Percentiles rank a stretch among this genome's conserved stretches.
These are phyloP conservation scores for Diplodia intermedia DNA, from an alignment of 2,329 filamentous ascomycete species.

Conservation along the genomic window DNA sequence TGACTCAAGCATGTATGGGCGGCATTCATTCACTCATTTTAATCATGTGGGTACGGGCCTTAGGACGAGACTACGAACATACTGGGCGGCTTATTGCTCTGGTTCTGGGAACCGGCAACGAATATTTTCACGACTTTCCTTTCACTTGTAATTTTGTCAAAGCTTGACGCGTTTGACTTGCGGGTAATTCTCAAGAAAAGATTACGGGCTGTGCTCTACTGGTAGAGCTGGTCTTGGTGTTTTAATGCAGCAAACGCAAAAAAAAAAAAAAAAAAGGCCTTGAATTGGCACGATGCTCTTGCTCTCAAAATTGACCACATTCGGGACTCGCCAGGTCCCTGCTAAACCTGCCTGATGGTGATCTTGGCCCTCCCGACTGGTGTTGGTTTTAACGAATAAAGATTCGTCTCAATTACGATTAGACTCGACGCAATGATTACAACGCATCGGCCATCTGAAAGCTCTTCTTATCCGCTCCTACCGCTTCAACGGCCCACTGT, in stretches of 20 bases:
- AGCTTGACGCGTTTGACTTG: conserved; percentile 26
- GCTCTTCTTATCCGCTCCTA: not conserved
- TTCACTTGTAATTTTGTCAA: conserved; percentile 21
- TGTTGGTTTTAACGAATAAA: not conserved
- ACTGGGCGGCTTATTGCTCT: conserved; percentile 19
- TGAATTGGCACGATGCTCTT: not conserved
- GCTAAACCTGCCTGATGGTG: not conserved
- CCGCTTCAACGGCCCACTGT: conserved; percentile 19
- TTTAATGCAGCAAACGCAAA: conserved; percentile 20
- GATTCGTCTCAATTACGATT: not conserved
- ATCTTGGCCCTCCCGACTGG: not conserved
- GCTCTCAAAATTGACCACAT: not conserved
- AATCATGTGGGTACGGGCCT: conserved; percentile 18
- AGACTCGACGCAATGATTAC: not conserved
- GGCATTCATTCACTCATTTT: conserved; percentile 30
- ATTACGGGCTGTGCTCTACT: conserved; percentile 12
- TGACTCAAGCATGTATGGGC: conserved; percentile 22
- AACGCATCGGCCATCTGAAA: not conserved
- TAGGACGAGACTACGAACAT: not conserved
- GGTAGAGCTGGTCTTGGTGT: conserved; percentile 26
- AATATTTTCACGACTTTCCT: conserved; percentile 13
- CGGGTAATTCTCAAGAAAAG: conserved; percentile 14
- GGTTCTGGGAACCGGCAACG: conserved; percentile 17
- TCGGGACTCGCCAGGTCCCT: not conserved
- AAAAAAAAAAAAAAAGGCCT: conserved; percentile 5